Percentiles rank a stretch among this genome's conserved stretches.
Evolutionary conservation across 1,139 yeast genomes (phyloP).

Genomic region (Suhomyces atakaporum): DNA sequence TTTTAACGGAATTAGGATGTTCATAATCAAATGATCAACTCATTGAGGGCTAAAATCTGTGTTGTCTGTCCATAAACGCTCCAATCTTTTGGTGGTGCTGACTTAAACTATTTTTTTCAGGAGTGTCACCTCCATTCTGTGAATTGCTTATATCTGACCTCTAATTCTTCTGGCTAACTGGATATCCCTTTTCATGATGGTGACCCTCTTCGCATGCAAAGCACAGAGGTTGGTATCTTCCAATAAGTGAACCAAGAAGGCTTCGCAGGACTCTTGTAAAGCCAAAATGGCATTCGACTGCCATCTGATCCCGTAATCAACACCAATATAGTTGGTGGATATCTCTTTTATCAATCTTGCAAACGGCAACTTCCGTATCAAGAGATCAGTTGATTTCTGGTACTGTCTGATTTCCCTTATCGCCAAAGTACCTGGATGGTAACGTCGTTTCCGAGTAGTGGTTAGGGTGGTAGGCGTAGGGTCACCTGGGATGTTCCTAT

Average conservation of each 20-base stretch:
- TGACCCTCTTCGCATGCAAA: constrained; percentile 88
- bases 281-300: constrained; percentile 87
- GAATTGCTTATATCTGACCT: constrained; percentile 54
- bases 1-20: no score
- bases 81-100: no score
- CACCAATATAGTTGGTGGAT: constrained; percentile 65
- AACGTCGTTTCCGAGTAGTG: constrained; percentile 46
- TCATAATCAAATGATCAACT: no score
- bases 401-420: constrained; percentile 75
- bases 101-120: no score
- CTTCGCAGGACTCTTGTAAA: constrained; percentile 91
- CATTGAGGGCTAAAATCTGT: no score
- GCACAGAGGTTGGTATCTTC: constrained; percentile 94
- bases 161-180: constrained; percentile 88
- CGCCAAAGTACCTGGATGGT: constrained; percentile 74
- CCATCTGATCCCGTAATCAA: constrained; percentile 73
- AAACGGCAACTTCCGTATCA: constrained; percentile 86
- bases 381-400: constrained; percentile 75
- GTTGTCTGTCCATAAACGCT: not conserved
- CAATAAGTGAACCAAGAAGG: constrained; percentile 77
- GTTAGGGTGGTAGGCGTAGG: constrained; percentile 24
- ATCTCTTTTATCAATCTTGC: constrained; percentile 84
- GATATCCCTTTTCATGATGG: constrained; percentile 91
- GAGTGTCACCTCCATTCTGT: no score
- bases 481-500: constrained; percentile 45